Percentiles rank a stretch among this genome's conserved stretches.
Evolutionary conservation across 2,329 filamentous ascomycete species (phyloP).

Genomic region (Metarhizium sp.): DNA sequence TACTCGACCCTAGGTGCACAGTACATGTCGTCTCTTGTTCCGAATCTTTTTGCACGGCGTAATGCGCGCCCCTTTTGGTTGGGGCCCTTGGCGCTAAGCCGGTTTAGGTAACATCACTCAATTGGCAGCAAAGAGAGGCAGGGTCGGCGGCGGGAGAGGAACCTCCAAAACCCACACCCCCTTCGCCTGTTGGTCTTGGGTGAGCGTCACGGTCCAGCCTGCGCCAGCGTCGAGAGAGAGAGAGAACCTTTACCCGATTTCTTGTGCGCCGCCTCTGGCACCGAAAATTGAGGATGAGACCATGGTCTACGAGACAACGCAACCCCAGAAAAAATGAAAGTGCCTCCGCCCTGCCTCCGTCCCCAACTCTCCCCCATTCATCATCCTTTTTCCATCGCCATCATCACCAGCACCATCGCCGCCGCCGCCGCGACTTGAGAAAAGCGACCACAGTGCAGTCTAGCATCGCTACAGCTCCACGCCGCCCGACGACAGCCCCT

Average conservation of each 20-base stretch:
- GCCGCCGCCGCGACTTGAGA: conserved; percentile 6
- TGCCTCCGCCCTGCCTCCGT: conserved; percentile 15
- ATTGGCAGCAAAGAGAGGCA: neutral
- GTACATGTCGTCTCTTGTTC: neutral
- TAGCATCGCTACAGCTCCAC: conserved; percentile 13
- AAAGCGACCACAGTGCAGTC: conserved; percentile 1
- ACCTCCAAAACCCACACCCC: conserved; percentile 9
- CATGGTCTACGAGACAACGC: conserved; percentile 27
- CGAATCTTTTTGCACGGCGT: neutral
- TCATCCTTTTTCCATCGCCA: conserved; percentile 16
- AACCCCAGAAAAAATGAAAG: conserved; percentile 21
- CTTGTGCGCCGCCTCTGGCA: conserved; percentile 29
- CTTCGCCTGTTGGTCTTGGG: conserved; percentile 11
- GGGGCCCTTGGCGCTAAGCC: neutral
- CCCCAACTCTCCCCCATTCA: conserved; percentile 4
- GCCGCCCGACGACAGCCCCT: conserved; percentile 19
- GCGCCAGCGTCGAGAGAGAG: conserved; percentile 11
- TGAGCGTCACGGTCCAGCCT: conserved; percentile 16
- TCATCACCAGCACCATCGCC: conserved; percentile 18
- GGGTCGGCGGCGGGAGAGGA: conserved; percentile 4
- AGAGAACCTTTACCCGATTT: conserved; percentile 24
- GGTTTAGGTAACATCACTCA: neutral
- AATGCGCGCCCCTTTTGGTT: neutral
- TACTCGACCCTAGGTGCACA: neutral
- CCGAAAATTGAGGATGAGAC: conserved; percentile 31